phyloP scores from a whole-genome alignment of 495 filamentous ascomycete genomes.

The Halenospora varia region DNA sequence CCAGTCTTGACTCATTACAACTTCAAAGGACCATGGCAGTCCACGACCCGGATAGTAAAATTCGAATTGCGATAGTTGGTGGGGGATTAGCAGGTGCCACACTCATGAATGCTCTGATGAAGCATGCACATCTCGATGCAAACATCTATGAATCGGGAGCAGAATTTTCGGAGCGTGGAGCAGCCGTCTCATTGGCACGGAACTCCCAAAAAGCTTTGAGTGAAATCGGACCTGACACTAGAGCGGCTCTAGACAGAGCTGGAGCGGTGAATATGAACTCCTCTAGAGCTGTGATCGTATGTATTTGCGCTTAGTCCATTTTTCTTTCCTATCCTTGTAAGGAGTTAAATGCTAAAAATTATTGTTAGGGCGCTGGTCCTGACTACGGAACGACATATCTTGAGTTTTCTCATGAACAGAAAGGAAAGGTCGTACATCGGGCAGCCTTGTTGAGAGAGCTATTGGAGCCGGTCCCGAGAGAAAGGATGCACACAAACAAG shows the following conservation, averaged over 20 bases:
- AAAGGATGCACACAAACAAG: neutral
- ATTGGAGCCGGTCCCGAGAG: neutral
- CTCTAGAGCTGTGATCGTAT: neutral
- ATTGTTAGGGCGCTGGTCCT: neutral
- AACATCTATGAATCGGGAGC: constrained; percentile 31
- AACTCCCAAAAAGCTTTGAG: constrained; percentile 13
- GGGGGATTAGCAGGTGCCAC: constrained; percentile 30
- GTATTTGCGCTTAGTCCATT: no score
- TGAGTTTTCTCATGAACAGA: neutral
- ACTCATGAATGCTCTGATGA: constrained; percentile 26
- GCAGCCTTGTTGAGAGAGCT: neutral
- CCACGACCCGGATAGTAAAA: neutral
- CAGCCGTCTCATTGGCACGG: constrained; percentile 23
- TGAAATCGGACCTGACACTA: neutral
- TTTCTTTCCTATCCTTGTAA: no score
- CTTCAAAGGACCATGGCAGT: neutral
- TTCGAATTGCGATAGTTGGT: constrained; percentile 34
- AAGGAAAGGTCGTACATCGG: neutral
- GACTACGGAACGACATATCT: neutral
- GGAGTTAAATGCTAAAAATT: no score
- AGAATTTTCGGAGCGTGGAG: constrained; percentile 29
- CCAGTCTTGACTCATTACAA: no score
- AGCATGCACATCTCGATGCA: constrained; percentile 28
- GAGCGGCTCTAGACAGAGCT: neutral
- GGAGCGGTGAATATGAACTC: neutral